A percentile compares a stretch with the other conserved stretches of the same genome.
Evolutionary conservation across 495 filamentous ascomycete genomes (phyloP).

Genomic region (Cercophora scortea): DNA sequence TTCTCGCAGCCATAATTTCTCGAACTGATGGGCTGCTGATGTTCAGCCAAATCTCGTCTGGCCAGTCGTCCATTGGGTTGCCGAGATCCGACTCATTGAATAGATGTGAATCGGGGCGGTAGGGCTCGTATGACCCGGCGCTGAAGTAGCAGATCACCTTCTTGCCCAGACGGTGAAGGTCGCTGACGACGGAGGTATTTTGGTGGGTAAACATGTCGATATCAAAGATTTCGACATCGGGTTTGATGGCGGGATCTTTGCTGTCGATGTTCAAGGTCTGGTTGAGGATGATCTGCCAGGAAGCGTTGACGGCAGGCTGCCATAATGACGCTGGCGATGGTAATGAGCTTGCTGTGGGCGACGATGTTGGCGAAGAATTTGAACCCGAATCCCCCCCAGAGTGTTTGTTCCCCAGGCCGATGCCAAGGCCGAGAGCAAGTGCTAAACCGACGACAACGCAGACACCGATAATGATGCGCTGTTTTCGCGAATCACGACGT

Average conservation of each 20-base stretch:
- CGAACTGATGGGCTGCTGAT: conserved; percentile 48
- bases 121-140: conserved; percentile 52
- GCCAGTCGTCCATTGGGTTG: conserved; percentile 50
- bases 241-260: conserved; percentile 16
- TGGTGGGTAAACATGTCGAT: conserved; percentile 22
- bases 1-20: conserved; percentile 48
- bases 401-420: conserved; percentile 13
- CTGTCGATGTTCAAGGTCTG: conserved; percentile 24
- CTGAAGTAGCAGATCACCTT: conserved; percentile 66
- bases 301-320: conserved; percentile 10
- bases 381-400: neutral
- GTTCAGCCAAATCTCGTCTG: conserved; percentile 60
- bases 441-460: conserved; percentile 4
- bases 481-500: too few species aligned
- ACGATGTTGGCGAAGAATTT: neutral
- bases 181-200: conserved; percentile 11
- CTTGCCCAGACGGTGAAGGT: conserved; percentile 20
- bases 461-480: neutral
- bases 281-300: conserved; percentile 25
- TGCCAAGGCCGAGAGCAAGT: conserved; percentile 12
- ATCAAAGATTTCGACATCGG: conserved; percentile 22
- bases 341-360: neutral
- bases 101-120: conserved; percentile 44
- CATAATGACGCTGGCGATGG: conserved; percentile 6
- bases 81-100: conserved; percentile 50